These are phyloP conservation scores for Trichocladium uniseriatum DNA, from an alignment of 495 filamentous ascomycete species.

Conservation along the genomic window DNA sequence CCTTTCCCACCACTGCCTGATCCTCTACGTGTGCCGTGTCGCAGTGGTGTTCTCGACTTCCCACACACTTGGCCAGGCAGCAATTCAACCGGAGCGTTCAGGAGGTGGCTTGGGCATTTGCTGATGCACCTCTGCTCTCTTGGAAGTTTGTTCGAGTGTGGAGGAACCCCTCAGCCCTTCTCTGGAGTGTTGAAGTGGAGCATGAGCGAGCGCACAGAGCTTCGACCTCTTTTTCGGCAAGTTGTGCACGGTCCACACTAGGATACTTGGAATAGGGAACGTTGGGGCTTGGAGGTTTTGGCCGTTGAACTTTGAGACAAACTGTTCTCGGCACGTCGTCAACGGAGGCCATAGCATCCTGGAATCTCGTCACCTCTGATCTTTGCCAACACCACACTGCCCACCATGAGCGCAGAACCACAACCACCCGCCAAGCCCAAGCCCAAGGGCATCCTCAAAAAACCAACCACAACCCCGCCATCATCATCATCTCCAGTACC, in stretches of 20 bases:
- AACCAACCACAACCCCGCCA: not conserved
- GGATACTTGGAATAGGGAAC: too few relatives aligned
- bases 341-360: too few relatives aligned
- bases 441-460: constrained; percentile 14
- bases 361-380: too few relatives aligned
- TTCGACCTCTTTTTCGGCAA: too few relatives aligned
- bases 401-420: not conserved
- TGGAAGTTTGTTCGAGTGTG: not conserved
- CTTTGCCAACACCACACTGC: not conserved
- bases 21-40: constrained; percentile 4
- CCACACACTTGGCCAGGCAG: constrained; percentile 7
- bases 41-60: too few relatives aligned
- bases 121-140: not conserved
- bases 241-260: too few relatives aligned
- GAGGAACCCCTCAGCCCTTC: not conserved
- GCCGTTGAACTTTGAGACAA: too few relatives aligned
- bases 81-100: constrained; percentile 12
- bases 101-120: constrained; percentile 20
- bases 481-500: too few relatives aligned
- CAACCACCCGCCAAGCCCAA: not conserved
- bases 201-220: too few relatives aligned
- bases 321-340: too few relatives aligned
- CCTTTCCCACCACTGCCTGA: not conserved
- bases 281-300: too few relatives aligned
- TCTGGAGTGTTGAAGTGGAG: too few relatives aligned